These are phyloP conservation scores for Pyrenochaeta sp. DNA, from an alignment of 2,329 filamentous ascomycete genomes.

Conservation along the genomic window DNA sequence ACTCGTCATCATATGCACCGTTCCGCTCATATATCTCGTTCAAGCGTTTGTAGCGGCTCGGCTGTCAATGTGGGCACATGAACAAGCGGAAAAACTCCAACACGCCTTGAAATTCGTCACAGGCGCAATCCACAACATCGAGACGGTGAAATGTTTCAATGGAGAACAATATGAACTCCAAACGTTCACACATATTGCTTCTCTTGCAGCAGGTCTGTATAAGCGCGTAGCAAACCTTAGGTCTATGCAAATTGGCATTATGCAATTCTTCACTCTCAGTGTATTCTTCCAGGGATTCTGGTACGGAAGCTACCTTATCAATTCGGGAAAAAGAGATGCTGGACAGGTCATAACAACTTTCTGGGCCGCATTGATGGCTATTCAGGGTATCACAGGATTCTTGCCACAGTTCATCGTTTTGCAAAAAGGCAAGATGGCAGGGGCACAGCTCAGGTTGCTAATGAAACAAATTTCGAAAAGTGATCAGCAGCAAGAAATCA, in stretches of 20 bases:
- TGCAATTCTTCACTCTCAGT: conserved; percentile 76
- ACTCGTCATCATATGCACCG: conserved; percentile 75
- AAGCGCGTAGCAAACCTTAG: conserved; percentile 73
- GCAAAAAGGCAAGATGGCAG: conserved; percentile 80
- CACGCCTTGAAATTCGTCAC: conserved; percentile 75
- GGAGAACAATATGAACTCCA: conserved; percentile 74
- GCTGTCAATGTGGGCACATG: conserved; percentile 71
- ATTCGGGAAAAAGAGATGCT: conserved; percentile 64
- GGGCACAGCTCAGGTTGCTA: conserved; percentile 65
- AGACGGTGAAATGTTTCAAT: conserved; percentile 87
- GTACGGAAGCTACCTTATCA: conserved; percentile 79
- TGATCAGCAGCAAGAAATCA: conserved; percentile 19
- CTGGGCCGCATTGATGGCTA: conserved; percentile 79
- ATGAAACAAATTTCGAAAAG: conserved; percentile 48
- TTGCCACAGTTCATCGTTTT: conserved; percentile 80
- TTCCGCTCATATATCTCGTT: conserved; percentile 71
- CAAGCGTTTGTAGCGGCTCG: conserved; percentile 68
- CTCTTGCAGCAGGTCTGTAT: conserved; percentile 69
- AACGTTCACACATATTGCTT: conserved; percentile 69
- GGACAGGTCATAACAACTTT: conserved; percentile 84
- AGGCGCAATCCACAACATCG: conserved; percentile 76
- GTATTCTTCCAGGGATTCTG: conserved; percentile 93
- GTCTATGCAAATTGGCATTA: conserved; percentile 75
- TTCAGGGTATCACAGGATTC: conserved; percentile 77
- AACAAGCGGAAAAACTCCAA: conserved; percentile 73